Conservation (phyloP, 2,329 filamentous ascomycete genomes). For the Diplodia mutila region DNA sequence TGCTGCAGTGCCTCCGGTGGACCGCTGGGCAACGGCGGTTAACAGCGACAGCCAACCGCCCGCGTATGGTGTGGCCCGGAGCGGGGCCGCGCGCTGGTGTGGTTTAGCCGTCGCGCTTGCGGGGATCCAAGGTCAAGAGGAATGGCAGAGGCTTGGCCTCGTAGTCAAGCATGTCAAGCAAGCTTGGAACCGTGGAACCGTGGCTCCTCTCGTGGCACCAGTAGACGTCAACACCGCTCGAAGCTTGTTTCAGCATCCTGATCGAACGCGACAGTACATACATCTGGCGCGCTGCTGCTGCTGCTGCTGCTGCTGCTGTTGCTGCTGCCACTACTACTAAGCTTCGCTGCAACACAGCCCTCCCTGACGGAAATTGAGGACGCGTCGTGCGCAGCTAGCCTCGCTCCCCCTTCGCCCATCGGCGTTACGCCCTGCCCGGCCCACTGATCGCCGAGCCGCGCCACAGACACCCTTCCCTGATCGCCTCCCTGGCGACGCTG, state of each 20-base stretch:
- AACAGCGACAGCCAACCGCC: neutral
- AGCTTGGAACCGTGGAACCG: neutral
- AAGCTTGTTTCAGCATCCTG: slow-evolving; percentile 1
- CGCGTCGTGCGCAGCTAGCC: slow-evolving; percentile 14
- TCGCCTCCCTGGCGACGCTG: slow-evolving; percentile 13
- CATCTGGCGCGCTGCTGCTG: neutral
- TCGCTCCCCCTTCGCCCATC: neutral
- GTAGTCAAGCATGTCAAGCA: neutral
- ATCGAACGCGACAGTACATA: neutral
- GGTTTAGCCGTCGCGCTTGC: neutral
- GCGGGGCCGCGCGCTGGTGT: neutral
- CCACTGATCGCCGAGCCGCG: slow-evolving; percentile 9
- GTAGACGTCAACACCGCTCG: neutral
- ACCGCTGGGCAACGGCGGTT: neutral
- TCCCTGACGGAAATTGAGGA: neutral
- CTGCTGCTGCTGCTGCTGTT: neutral
- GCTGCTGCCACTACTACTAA: neutral
- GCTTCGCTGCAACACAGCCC: neutral
- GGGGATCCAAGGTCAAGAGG: neutral
- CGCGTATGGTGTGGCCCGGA: neutral
- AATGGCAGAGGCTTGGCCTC: neutral
- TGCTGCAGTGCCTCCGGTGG: neutral
- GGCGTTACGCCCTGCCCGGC: slow-evolving; percentile 1
- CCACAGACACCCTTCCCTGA: slow-evolving; percentile 11
- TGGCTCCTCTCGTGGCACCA: neutral